These are phyloP conservation scores for Rubia balearica DNA, from an alignment of 305 asterid species.

Conservation along the genomic window DNA sequence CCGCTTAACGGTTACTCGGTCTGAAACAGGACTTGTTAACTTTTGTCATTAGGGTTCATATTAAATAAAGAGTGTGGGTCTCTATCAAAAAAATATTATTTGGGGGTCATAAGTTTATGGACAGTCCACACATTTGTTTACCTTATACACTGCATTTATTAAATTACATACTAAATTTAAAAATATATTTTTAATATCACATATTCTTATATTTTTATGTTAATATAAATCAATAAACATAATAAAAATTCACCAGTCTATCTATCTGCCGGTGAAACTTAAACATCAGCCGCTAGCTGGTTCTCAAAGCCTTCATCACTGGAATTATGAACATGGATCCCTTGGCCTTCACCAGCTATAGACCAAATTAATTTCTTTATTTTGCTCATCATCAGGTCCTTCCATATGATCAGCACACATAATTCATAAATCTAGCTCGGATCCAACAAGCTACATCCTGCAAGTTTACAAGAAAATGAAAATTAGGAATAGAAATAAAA, in stretches of 20 bases:
- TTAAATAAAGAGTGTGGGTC: too few species aligned
- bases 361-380: conserved; percentile 10
- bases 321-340: neutral
- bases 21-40: too few species aligned
- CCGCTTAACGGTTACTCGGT: too few species aligned
- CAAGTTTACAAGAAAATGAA: neutral
- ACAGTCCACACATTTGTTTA: too few species aligned
- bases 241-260: neutral
- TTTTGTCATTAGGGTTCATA: too few species aligned
- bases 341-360: conserved; percentile 6
- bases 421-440: neutral
- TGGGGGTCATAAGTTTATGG: too few species aligned
- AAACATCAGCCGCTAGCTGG: conserved; percentile 6
- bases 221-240: too few species aligned
- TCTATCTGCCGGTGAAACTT: conserved; percentile 2
- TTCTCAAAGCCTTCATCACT: conserved; percentile 2
- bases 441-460: conserved; percentile 11
- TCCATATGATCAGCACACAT: neutral
- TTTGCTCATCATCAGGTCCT: neutral
- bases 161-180: too few species aligned
- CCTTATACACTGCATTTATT: too few species aligned
- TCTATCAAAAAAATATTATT: too few species aligned
- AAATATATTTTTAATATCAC: too few species aligned
- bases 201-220: too few species aligned
- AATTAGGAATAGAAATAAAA: neutral